Conservation (phyloP, 73 alveolate genomes). For the Durusdinium trenchii region DNA sequence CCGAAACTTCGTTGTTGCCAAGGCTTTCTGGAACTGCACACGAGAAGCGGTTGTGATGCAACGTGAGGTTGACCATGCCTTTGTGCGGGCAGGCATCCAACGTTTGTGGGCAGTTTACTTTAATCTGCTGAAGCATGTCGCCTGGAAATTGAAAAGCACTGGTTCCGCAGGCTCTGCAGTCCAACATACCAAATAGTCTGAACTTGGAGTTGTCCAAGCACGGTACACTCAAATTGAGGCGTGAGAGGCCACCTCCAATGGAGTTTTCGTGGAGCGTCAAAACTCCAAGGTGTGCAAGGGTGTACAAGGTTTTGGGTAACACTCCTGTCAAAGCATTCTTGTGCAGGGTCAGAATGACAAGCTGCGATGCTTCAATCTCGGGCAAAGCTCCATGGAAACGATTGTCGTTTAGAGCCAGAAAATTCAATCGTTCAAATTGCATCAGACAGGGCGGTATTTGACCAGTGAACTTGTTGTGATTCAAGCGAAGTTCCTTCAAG, state of each 20-base stretch:
- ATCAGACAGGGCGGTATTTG: not conserved
- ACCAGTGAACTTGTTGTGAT: not conserved
- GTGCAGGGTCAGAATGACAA: not conserved
- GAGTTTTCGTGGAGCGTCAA: not conserved
- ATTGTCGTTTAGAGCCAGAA: not conserved
- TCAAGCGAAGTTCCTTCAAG: not conserved
- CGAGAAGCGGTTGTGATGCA: slow-evolving; percentile 40
- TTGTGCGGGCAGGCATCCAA: not conserved
- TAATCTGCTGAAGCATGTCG: not conserved
- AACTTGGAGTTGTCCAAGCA: not conserved
- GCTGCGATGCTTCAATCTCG: not conserved
- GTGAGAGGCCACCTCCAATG: not conserved
- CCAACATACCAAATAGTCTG: not conserved
- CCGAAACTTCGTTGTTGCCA: not conserved
- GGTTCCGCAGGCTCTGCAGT: not conserved
- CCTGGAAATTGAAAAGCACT: not conserved
- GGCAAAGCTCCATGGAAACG: not conserved
- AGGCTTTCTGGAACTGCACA: not conserved
- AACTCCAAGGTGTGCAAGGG: not conserved
- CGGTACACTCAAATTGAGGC: not conserved
- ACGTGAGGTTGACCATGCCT: not conserved
- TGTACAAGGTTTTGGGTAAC: not conserved
- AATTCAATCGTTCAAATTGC: not conserved
- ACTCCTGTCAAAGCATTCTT: not conserved
- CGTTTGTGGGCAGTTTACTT: not conserved